These are phyloP conservation scores for Floccularia luteovirens DNA, from an alignment of 768 basidiomycete species.

Conservation along the genomic window DNA sequence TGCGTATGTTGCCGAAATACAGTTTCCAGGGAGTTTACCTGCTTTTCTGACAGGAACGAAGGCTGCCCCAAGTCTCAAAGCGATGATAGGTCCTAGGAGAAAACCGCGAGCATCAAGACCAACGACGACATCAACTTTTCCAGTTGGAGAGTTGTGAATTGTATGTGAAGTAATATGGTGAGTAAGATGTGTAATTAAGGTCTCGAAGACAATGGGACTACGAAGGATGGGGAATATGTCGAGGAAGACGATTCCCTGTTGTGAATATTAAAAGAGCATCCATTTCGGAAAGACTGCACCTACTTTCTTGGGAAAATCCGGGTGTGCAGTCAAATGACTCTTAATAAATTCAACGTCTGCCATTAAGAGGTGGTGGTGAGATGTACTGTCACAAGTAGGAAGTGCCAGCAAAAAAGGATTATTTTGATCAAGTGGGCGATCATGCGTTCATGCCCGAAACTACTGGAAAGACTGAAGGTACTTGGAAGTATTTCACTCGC, in stretches of 20 bases:
- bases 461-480: no score
- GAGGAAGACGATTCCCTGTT: slow-evolving; percentile 82
- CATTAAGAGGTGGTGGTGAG: slow-evolving; percentile 30
- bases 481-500: not conserved
- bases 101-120: slow-evolving; percentile 96
- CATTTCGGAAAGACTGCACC: slow-evolving; percentile 2
- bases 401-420: not conserved
- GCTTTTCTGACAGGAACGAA: slow-evolving; percentile 94
- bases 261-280: not conserved
- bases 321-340: slow-evolving; percentile 49
- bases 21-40: slow-evolving; percentile 91
- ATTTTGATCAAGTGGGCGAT: no score
- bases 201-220: slow-evolving; percentile 82
- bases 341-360: slow-evolving; percentile 71
- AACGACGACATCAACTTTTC: slow-evolving; percentile 87
- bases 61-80: slow-evolving; percentile 82
- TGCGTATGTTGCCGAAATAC: slow-evolving; percentile 66
- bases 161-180: slow-evolving; percentile 81
- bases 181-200: slow-evolving; percentile 81
- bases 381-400: not conserved
- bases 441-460: no score
- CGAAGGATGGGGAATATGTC: slow-evolving; percentile 94
- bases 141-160: slow-evolving; percentile 46
- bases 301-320: slow-evolving; percentile 91
- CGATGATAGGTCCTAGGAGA: slow-evolving; percentile 88